Conservation (phyloP, 495 filamentous ascomycete genomes). For the Aspergillus panamensis region DNA sequence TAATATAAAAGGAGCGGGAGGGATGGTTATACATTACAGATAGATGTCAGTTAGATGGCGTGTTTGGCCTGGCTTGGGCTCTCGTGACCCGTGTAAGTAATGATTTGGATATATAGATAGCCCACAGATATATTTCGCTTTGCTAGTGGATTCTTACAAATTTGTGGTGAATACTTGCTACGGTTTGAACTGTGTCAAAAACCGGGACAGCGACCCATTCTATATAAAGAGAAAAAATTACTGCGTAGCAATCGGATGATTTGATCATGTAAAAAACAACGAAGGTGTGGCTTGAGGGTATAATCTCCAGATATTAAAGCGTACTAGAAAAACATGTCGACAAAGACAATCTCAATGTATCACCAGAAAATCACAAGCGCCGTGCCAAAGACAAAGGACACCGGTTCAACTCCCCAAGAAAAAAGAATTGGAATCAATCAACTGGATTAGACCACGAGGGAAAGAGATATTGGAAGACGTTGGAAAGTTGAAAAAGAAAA, state of each 20-base stretch:
- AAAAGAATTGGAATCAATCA: neutral
- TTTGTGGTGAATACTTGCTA: no score
- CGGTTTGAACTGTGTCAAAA: no score
- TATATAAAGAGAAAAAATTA: no score
- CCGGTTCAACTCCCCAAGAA: neutral
- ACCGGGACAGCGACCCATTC: no score
- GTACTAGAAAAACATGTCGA: neutral
- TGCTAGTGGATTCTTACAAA: no score
- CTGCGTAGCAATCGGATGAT: no score
- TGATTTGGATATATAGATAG: no score
- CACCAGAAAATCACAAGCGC: neutral
- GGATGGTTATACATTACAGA: conserved; percentile 3
- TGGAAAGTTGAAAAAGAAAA: neutral
- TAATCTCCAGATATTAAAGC: conserved; percentile 11
- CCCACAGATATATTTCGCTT: no score
- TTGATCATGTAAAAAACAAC: neutral
- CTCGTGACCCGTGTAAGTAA: neutral
- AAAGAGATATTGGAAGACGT: neutral
- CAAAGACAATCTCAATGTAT: neutral
- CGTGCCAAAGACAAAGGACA: neutral
- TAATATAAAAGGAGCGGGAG: neutral
- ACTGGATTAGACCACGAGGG: neutral
- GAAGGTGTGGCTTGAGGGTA: conserved; percentile 8
- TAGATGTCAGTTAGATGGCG: neutral
- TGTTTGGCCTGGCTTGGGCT: neutral